Conservation (phyloP, 768 basidiomycete species). For the Boletus speciosus region DNA sequence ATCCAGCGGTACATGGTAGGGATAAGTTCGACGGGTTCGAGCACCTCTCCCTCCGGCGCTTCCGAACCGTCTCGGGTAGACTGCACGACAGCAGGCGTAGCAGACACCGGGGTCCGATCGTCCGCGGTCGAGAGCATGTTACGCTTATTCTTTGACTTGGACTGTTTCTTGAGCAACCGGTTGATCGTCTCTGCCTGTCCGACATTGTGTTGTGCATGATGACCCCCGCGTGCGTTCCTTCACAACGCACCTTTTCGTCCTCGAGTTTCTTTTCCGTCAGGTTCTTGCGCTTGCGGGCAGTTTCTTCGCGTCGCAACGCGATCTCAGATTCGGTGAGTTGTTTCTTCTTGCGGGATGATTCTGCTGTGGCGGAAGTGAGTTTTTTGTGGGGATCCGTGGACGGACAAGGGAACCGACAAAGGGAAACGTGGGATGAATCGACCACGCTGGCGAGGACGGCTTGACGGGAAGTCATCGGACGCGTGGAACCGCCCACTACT, state of each 20-base stretch:
- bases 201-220: neutral
- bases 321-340: slow-evolving; percentile 69
- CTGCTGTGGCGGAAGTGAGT: neutral
- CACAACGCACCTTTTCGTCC: slow-evolving; percentile 46
- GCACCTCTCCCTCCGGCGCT: slow-evolving; percentile 38
- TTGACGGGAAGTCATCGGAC: neutral
- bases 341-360: slow-evolving; percentile 41
- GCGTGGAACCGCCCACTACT: neutral
- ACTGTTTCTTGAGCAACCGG: slow-evolving; percentile 82
- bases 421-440: neutral
- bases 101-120: slow-evolving; percentile 37
- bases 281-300: slow-evolving; percentile 76
- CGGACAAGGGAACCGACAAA: neutral
- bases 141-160: slow-evolving; percentile 60
- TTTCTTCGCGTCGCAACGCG: slow-evolving; percentile 74
- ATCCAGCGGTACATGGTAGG: slow-evolving; percentile 74
- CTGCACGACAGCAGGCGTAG: slow-evolving; percentile 26
- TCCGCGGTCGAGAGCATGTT: slow-evolving; percentile 48
- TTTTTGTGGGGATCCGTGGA: too few relatives aligned
- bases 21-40: slow-evolving; percentile 35
- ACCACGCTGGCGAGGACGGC: neutral
- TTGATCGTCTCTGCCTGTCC: slow-evolving; percentile 82
- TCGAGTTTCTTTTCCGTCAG: slow-evolving; percentile 28
- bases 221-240: too few relatives aligned
- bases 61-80: slow-evolving; percentile 31